Percentiles rank a stretch among this genome's conserved stretches.
Evolutionary conservation across 352 stramenopile genomes (phyloP).

Genomic region (Phytophthora capsici): DNA sequence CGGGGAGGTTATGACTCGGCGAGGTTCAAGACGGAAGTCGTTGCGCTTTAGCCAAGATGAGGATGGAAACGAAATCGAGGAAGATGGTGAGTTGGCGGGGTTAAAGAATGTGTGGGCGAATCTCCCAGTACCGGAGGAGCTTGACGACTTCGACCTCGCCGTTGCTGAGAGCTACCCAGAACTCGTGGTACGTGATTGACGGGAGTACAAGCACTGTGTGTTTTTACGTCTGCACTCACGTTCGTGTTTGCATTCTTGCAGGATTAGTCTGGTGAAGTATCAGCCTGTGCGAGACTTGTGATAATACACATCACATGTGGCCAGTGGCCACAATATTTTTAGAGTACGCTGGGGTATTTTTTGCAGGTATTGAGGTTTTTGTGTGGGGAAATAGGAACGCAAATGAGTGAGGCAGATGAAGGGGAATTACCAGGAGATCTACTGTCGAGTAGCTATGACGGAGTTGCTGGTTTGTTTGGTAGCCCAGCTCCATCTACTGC

Average conservation of each 20-base stretch:
- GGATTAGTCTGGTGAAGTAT: slow-evolving; percentile 25
- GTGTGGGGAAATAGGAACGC: slow-evolving; percentile 19
- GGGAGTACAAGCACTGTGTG: not conserved
- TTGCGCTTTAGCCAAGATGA: slow-evolving; percentile 33
- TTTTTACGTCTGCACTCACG: slow-evolving; percentile 2
- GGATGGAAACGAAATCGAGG: slow-evolving; percentile 11
- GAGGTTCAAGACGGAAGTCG: slow-evolving; percentile 29
- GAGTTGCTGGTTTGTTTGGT: not conserved
- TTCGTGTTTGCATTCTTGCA: slow-evolving; percentile 9
- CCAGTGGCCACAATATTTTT: slow-evolving; percentile 35
- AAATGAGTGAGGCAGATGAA: slow-evolving; percentile 19
- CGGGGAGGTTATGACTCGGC: slow-evolving; percentile 18
- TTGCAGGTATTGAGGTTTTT: slow-evolving; percentile 12
- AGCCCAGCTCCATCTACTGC: slow-evolving; percentile 28
- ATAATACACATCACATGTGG: slow-evolving; percentile 29
- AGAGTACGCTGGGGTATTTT: slow-evolving; percentile 22
- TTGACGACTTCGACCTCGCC: slow-evolving; percentile 46
- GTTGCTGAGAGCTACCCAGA: slow-evolving; percentile 49
- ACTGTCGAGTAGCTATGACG: not conserved
- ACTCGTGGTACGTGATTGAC: slow-evolving; percentile 44
- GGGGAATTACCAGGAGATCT: not conserved
- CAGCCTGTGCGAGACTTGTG: slow-evolving; percentile 5
- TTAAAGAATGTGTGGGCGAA: slow-evolving; percentile 31
- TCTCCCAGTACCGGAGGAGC: slow-evolving; percentile 30
- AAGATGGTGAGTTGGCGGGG: slow-evolving; percentile 15